A percentile compares a stretch with the other conserved stretches of the same genome.
Evolutionary conservation across 1,284 basidiomycete genomes (phyloP).

Genomic region (Rhodotorula sp.): DNA sequence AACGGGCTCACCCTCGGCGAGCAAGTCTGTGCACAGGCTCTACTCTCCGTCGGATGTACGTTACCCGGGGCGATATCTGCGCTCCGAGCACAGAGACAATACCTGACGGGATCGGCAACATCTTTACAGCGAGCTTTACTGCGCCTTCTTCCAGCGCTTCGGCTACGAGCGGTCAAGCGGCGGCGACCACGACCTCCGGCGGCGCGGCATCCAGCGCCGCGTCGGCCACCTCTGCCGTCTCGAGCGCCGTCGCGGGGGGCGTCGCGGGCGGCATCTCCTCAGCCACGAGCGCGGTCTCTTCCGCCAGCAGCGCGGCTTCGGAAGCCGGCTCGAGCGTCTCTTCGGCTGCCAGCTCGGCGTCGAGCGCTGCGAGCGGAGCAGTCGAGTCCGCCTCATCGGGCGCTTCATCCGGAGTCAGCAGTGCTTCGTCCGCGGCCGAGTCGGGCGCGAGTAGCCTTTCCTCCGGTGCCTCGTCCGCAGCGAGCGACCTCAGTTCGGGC

Average conservation of each 20-base stretch:
- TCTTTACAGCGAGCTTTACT: background rate
- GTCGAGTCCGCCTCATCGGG: background rate
- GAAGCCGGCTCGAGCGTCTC: background rate
- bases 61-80: background rate
- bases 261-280: background rate
- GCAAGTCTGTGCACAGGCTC: background rate
- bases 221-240: background rate
- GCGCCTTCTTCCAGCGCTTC: background rate
- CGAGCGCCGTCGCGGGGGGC: background rate
- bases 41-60: background rate
- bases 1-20: background rate
- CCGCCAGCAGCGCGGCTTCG: background rate
- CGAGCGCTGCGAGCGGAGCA: background rate
- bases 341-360: background rate
- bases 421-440: background rate
- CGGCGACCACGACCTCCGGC: background rate
- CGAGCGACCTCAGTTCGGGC: background rate
- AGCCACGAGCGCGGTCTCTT: background rate
- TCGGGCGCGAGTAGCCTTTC: background rate
- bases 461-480: background rate
- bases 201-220: background rate
- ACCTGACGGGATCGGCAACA: background rate
- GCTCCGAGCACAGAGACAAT: background rate
- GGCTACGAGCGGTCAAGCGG: background rate
- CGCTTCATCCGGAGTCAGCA: background rate